These are phyloP conservation scores for Stachybotrys echinatus DNA, from an alignment of 2,329 filamentous ascomycete species.

Conservation along the genomic window DNA sequence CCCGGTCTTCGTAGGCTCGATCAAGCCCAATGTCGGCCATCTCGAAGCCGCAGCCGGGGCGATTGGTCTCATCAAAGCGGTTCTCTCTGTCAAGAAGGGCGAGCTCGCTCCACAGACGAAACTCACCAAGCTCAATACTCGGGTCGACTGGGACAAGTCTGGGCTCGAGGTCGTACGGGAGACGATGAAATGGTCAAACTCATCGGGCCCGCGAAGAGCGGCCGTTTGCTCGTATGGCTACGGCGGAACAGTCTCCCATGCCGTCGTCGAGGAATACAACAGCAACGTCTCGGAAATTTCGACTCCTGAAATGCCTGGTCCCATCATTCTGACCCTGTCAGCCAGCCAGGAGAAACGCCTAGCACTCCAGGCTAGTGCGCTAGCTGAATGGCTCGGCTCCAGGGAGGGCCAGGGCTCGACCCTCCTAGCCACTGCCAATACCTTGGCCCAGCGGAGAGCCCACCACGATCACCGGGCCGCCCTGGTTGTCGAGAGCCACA, in stretches of 20 bases:
- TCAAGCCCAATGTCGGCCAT: conserved; percentile 5
- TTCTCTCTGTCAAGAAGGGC: conserved; percentile 2
- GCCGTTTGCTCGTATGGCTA: conserved; percentile 6
- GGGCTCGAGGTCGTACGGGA: conserved; percentile 4
- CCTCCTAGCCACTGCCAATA: neutral
- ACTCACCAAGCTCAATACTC: conserved; percentile 3
- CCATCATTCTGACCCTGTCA: neutral
- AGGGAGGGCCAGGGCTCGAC: neutral
- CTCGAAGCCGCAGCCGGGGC: conserved; percentile 1
- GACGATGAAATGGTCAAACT: neutral
- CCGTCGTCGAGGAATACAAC: conserved; percentile 2
- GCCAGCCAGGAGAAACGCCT: neutral
- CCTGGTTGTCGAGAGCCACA: neutral
- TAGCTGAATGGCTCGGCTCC: neutral
- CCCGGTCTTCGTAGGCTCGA: conserved; percentile 1
- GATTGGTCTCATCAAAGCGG: conserved; percentile 3
- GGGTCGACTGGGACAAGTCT: conserved; percentile 3
- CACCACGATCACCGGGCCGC: conserved; percentile 1
- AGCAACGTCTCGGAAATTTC: neutral
- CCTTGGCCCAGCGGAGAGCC: conserved; percentile 2
- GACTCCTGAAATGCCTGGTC: neutral
- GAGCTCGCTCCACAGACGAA: neutral
- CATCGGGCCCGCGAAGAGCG: neutral
- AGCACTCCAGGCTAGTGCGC: neutral
- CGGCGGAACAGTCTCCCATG: conserved; percentile 7